Evolutionary conservation across 192 early-diverging fungal species (phyloP).

Genomic region (Coemansia sp.): DNA sequence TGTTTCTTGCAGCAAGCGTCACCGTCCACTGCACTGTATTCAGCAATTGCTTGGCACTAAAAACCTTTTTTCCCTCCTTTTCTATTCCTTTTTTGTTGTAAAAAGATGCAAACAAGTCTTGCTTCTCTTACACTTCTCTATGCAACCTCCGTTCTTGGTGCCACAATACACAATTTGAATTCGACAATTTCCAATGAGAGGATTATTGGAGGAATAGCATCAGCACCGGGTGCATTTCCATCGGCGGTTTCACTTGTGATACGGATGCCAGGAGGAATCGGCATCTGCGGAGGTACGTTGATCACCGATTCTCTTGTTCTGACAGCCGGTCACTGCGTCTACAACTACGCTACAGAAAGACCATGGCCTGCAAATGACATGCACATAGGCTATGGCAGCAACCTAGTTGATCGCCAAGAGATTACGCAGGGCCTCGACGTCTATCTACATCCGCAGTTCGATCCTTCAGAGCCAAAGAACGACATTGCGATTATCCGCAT

Average conservation of each 20-base stretch:
- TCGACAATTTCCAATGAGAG: constrained; percentile 16
- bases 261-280: constrained; percentile 3
- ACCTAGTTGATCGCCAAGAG: constrained; percentile 10
- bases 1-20: no score
- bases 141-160: neutral
- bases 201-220: constrained; percentile 30
- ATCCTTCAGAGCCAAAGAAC: constrained; percentile 14
- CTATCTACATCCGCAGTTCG: constrained; percentile 21
- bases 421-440: constrained; percentile 8
- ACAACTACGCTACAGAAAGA: constrained; percentile 8
- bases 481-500: constrained; percentile 35
- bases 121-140: neutral
- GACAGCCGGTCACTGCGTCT: constrained; percentile 48
- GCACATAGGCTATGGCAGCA: constrained; percentile 25
- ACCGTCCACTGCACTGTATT: neutral
- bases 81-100: neutral
- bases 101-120: neutral
- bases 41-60: neutral
- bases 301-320: constrained; percentile 26
- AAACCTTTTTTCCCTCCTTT: neutral
- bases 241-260: constrained; percentile 28
- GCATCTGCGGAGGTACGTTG: constrained; percentile 44
- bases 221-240: constrained; percentile 20
- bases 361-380: constrained; percentile 6
- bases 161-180: neutral